phyloP scores from a whole-genome alignment of 2,329 filamentous ascomycete species.

The Sarocladiaceae sp. region DNA sequence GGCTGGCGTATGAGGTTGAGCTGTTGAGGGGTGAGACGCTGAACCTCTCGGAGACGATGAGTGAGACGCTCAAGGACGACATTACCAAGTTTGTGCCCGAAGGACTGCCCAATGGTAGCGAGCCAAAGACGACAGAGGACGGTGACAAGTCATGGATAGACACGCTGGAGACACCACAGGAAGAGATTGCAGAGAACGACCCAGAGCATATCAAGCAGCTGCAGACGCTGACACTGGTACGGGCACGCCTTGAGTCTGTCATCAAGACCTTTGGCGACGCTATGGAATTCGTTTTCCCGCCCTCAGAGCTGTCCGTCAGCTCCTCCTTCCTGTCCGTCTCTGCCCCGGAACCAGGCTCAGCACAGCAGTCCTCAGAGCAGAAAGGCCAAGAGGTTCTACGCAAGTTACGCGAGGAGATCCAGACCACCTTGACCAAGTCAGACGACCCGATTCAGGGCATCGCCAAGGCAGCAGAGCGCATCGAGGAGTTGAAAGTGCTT shows the following conservation, averaged over 20 bases:
- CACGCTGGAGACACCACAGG: background rate
- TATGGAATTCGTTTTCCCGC: slow-evolving; percentile 90
- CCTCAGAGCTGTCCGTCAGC: slow-evolving; percentile 75
- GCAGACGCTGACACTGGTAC: slow-evolving; percentile 75
- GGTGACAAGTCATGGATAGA: slow-evolving; percentile 1
- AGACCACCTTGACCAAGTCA: slow-evolving; percentile 52
- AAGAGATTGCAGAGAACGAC: slow-evolving; percentile 12
- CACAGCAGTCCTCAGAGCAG: slow-evolving; percentile 67
- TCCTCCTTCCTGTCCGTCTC: slow-evolving; percentile 89
- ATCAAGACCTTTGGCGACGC: slow-evolving; percentile 90
- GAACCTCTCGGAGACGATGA: slow-evolving; percentile 70
- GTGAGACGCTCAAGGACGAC: slow-evolving; percentile 65
- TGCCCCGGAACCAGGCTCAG: slow-evolving; percentile 64
- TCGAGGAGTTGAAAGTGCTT: slow-evolving; percentile 72
- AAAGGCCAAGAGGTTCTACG: slow-evolving; percentile 78
- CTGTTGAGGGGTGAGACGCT: slow-evolving; percentile 82
- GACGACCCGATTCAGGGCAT: slow-evolving; percentile 60
- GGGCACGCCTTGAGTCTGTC: slow-evolving; percentile 77
- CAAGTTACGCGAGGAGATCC: slow-evolving; percentile 65
- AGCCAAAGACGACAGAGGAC: slow-evolving; percentile 19
- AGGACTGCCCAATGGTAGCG: slow-evolving; percentile 31
- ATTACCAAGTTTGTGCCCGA: slow-evolving; percentile 64
- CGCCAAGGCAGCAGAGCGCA: slow-evolving; percentile 64
- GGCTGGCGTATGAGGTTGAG: slow-evolving; percentile 91
- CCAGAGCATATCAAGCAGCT: slow-evolving; percentile 67